Percentiles rank a stretch among this genome's conserved stretches.
phyloP scores from a whole-genome alignment of 768 basidiomycete genomes.

The Lactarius sanguifluus region DNA sequence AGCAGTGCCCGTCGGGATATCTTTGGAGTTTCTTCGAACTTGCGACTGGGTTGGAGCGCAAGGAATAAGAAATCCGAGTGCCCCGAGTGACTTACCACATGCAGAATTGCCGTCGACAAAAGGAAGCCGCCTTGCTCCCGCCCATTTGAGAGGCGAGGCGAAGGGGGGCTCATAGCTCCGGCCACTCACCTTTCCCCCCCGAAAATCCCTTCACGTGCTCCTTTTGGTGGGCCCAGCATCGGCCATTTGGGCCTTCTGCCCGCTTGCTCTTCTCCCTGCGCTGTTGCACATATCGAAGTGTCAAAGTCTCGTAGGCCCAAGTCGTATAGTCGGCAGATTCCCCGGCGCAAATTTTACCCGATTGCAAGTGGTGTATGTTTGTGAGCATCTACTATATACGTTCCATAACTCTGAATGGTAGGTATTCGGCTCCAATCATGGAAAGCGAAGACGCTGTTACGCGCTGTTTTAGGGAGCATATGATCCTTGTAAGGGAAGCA shows the following conservation, averaged over 20 bases:
- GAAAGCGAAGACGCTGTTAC: constrained; percentile 3
- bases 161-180: not conserved
- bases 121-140: not conserved
- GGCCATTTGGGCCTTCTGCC: not conserved
- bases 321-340: not conserved
- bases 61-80: constrained; percentile 12
- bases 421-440: not conserved
- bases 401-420: not conserved
- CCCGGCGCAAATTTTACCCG: not conserved
- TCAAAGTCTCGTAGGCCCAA: not conserved
- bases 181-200: not conserved
- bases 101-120: constrained; percentile 7
- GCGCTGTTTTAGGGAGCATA: not conserved
- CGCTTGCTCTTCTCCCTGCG: not conserved
- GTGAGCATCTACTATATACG: not conserved
- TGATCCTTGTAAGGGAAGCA: not conserved
- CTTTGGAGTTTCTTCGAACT: not conserved
- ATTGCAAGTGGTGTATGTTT: not conserved
- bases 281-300: not conserved
- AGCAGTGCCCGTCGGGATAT: constrained; percentile 1
- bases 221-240: not conserved
- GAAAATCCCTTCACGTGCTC: constrained; percentile 2
- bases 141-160: not conserved
- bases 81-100: constrained; percentile 7
- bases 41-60: constrained; percentile 2